A percentile compares a stretch with the other conserved stretches of the same genome.
phyloP scores from a whole-genome alignment of 495 filamentous ascomycete genomes.

The Tuber melanosporum region DNA sequence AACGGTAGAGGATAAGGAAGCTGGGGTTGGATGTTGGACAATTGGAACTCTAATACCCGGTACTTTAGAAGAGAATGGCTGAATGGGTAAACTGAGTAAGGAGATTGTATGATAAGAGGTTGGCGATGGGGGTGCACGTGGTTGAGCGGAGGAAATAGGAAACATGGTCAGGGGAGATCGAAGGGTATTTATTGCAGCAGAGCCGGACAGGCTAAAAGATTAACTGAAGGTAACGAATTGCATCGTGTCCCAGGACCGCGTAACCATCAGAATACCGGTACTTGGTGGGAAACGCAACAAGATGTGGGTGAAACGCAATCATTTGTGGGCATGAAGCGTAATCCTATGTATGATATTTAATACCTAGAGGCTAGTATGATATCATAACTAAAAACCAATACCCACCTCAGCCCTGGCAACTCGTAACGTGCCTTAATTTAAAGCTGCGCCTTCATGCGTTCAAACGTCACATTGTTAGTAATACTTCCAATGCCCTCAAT shows the following conservation, averaged over 20 bases:
- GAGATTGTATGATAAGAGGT: background rate
- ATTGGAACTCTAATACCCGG: background rate
- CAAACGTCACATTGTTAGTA: constrained; percentile 65
- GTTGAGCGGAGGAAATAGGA: background rate
- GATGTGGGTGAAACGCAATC: background rate
- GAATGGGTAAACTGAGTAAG: background rate
- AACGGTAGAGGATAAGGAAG: background rate
- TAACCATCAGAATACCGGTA: background rate
- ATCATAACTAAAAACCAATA: background rate
- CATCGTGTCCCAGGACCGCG: background rate
- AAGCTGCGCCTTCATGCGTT: constrained; percentile 51
- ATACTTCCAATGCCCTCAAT: constrained; percentile 67
- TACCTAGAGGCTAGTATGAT: background rate
- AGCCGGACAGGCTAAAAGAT: background rate
- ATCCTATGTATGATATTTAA: background rate
- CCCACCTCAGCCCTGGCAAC: background rate
- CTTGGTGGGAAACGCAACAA: background rate
- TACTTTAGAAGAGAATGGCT: background rate
- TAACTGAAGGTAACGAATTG: background rate
- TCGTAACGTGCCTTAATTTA: constrained; percentile 9
- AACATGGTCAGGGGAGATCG: background rate
- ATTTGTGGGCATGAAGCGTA: background rate
- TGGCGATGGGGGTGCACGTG: background rate
- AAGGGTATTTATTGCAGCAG: background rate
- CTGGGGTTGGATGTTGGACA: background rate